Base-by-base conservation (phyloP, 805 yeast species). In the Phaffomyces antillensis region DNA sequence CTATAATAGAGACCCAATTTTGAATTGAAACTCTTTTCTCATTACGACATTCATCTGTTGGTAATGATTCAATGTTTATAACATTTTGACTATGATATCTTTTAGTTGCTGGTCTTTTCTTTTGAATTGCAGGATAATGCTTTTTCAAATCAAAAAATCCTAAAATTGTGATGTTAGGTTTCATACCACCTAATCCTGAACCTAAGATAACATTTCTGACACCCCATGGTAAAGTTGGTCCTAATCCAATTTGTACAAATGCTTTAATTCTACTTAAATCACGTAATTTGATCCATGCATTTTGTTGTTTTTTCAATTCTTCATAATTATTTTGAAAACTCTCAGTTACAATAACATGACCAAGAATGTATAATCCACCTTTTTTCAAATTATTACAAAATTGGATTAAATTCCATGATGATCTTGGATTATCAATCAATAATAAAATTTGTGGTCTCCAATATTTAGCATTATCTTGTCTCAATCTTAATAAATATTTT, bases 131-230 rank as follows among this genome's bases (percentile, higher is more conserved):
- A 6, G 56, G 54, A 36, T 53, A 60, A 47, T 63, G 65, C 31
- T 60, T 62, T 8, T 62, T 64, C 48, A 83, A 69, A 58, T 91
- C 96, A 54, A 83, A 86, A 57, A 89, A 89, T 0, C 98, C 98
- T 30, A 93, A 49, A 0, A 93, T 95, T 0, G 96, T 87, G 42
- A 93, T 90, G 59, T 93, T 93, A 2, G 99, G 99, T 56, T 79
- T 83, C 99, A 93, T 93, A 12, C 96, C 97, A 8, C 99, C 99
- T n/a, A 93, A 69, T 0, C 99, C 99, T 3, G 96, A 85, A 0
- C 97, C 97, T 48, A 91, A 63, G 47, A 78, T 89, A 10, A 93
- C 89, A 60, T 91, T 91, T 49, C 99, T 71, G 0, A 88, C 95
- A 24, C 99, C 98, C 97, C 98, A 91, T 0, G 89, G 83, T 36